Conservation (phyloP, 495 filamentous ascomycete genomes). For the Penicillium maclennaniae region DNA sequence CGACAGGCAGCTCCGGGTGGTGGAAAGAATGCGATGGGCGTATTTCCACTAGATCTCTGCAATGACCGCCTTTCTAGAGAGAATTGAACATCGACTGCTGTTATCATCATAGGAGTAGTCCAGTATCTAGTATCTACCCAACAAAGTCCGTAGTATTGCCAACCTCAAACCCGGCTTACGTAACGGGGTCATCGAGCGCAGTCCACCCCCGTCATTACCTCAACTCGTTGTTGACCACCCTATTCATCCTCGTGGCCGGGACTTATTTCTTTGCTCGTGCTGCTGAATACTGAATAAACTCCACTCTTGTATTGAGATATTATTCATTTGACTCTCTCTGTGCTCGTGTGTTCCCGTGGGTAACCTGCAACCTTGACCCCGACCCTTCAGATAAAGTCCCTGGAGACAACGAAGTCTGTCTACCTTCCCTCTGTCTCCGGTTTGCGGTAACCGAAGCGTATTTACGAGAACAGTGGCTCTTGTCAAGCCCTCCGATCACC, state of each 20-base stretch:
- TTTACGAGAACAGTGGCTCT: neutral
- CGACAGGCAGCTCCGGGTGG: constrained; percentile 65
- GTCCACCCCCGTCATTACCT: constrained; percentile 26
- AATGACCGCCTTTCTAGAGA: neutral
- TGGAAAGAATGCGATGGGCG: constrained; percentile 81
- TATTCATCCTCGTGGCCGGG: constrained; percentile 8
- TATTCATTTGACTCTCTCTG: neutral
- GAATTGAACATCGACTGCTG: neutral
- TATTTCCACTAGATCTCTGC: constrained; percentile 64
- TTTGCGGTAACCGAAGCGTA: constrained; percentile 6
- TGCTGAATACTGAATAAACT: neutral
- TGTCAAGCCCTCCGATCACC: neutral
- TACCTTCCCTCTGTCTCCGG: constrained; percentile 6
- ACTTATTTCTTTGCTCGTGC: neutral
- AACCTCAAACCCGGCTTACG: constrained; percentile 13
- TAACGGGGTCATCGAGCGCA: constrained; percentile 15
- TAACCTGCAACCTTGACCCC: constrained; percentile 4
- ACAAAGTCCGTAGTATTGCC: neutral
- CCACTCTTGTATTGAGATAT: neutral
- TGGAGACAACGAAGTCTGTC: constrained; percentile 12
- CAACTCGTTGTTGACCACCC: constrained; percentile 20
- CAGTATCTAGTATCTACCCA: neutral
- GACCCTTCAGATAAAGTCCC: constrained; percentile 24
- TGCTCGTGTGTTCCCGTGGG: neutral
- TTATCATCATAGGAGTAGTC: neutral